Conservation (phyloP, 495 filamentous ascomycete genomes). For the Mytilinidion resinicola region DNA sequence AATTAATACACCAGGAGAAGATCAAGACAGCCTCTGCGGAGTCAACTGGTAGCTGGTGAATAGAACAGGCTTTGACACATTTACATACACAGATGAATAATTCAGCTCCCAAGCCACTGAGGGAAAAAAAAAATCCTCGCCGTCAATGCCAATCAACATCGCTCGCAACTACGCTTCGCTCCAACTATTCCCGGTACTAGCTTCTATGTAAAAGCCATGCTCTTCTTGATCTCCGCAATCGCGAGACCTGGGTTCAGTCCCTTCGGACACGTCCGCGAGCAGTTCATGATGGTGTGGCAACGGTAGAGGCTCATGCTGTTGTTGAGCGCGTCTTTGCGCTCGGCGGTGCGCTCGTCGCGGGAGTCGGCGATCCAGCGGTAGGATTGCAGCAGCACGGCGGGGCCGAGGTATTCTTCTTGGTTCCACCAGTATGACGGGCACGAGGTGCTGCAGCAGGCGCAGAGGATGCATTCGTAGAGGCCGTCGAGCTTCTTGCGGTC, state of each 20-base stretch:
- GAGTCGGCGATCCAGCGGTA: slow-evolving; percentile 95
- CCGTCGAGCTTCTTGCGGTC: slow-evolving; percentile 96
- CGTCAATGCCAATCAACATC: not conserved
- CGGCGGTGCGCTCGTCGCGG: slow-evolving; percentile 76
- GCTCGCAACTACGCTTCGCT: not conserved
- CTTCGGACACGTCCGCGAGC: slow-evolving; percentile 94
- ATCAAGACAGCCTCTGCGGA: too few species aligned
- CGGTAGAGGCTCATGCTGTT: slow-evolving; percentile 98
- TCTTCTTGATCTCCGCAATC: slow-evolving; percentile 98
- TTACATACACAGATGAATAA: slow-evolving; percentile 5
- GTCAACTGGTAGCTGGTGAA: too few species aligned
- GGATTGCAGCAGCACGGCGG: slow-evolving; percentile 89
- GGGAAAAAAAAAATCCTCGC: not conserved
- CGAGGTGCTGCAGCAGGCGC: slow-evolving; percentile 97
- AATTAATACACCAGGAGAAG: too few species aligned
- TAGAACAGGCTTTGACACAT: not conserved
- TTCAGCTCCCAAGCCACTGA: not conserved
- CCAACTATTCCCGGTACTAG: not conserved
- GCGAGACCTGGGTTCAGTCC: slow-evolving; percentile 90
- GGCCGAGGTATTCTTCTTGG: slow-evolving; percentile 93
- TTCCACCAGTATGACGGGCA: slow-evolving; percentile 99
- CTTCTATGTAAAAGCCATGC: slow-evolving; percentile 59
- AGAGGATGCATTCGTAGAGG: slow-evolving; percentile 98
- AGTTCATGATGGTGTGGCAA: slow-evolving; percentile 99
- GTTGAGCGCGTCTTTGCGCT: slow-evolving; percentile 85